Percentiles rank a stretch among this genome's conserved stretches.
Evolutionary conservation across 2,329 filamentous ascomycete genomes (phyloP).

Genomic region (Penicillium corylophilum): DNA sequence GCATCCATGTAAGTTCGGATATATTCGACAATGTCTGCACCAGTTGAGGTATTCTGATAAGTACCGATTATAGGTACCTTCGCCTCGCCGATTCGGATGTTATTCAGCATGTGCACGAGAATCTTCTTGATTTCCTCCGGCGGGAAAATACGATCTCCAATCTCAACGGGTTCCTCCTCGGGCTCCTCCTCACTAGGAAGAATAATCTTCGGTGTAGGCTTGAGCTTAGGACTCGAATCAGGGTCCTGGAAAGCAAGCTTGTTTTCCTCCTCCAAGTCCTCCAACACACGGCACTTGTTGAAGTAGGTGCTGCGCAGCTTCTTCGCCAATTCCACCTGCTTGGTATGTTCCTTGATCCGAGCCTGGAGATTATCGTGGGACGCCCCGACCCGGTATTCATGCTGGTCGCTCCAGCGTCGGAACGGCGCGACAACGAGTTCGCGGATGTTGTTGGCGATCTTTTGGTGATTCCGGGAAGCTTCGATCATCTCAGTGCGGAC

Average conservation of each 20-base stretch:
- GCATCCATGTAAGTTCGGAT: slow-evolving; percentile 84
- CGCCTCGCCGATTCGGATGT: slow-evolving; percentile 81
- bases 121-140: slow-evolving; percentile 90
- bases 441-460: slow-evolving; percentile 93
- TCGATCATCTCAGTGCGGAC: slow-evolving; percentile 91
- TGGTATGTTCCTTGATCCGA: slow-evolving; percentile 89
- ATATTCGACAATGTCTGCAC: slow-evolving; percentile 93
- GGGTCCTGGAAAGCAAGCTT: slow-evolving; percentile 96
- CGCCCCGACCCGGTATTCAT: slow-evolving; percentile 85
- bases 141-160: slow-evolving; percentile 84
- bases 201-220: slow-evolving; percentile 72
- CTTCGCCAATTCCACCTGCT: slow-evolving; percentile 84
- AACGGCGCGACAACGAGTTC: slow-evolving; percentile 95
- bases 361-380: slow-evolving; percentile 91
- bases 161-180: slow-evolving; percentile 83
- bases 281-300: slow-evolving; percentile 95
- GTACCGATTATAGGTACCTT: slow-evolving; percentile 95
- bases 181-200: slow-evolving; percentile 67
- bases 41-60: slow-evolving; percentile 88
- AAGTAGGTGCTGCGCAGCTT: slow-evolving; percentile 96
- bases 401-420: slow-evolving; percentile 91
- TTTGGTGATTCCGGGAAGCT: slow-evolving; percentile 83
- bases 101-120: slow-evolving; percentile 78
- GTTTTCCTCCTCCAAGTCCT: slow-evolving; percentile 97
- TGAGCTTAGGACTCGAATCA: slow-evolving; percentile 62